Conservation (phyloP, 2,329 filamentous ascomycete genomes). For the Madurella fahalii region DNA sequence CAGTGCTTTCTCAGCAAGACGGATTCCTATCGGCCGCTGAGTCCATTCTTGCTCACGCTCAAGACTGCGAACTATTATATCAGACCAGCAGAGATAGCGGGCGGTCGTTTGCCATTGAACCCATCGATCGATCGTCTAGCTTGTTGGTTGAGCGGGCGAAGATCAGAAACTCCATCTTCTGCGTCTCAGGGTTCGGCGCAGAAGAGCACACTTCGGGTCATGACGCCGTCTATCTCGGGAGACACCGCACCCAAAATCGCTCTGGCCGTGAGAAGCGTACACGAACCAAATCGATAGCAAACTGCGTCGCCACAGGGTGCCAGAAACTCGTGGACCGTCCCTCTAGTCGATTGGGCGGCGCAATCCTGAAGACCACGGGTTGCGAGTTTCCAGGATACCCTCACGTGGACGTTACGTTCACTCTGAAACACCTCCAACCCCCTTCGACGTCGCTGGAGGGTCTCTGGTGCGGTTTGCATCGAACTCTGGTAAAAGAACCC, state of each 20-base stretch:
- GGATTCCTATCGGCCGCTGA: slow-evolving; percentile 36
- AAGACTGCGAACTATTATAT: slow-evolving; percentile 6
- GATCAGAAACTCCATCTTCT: slow-evolving; percentile 40
- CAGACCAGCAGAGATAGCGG: neutral
- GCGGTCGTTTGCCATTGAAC: neutral
- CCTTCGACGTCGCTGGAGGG: neutral
- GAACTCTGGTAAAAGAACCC: neutral
- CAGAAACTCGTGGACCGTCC: neutral
- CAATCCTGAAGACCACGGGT: slow-evolving; percentile 2
- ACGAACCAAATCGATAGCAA: neutral
- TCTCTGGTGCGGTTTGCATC: slow-evolving; percentile 17
- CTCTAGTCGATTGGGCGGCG: neutral
- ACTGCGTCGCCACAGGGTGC: neutral
- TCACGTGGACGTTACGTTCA: slow-evolving; percentile 6
- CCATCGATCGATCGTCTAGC: neutral
- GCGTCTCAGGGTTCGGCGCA: slow-evolving; percentile 28
- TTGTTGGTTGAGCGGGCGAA: slow-evolving; percentile 22
- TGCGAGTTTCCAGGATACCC: slow-evolving; percentile 4
- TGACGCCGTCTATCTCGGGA: slow-evolving; percentile 17
- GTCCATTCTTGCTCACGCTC: slow-evolving; percentile 30
- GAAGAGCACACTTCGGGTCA: slow-evolving; percentile 14
- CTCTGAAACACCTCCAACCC: neutral
- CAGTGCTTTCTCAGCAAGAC: slow-evolving; percentile 43
- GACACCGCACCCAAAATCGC: neutral
- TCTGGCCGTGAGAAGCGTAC: neutral